Percentiles rank a stretch among this genome's conserved stretches.
Conservation (phyloP, 495 filamentous ascomycete genomes). For the Penicillium flavigenum region DNA sequence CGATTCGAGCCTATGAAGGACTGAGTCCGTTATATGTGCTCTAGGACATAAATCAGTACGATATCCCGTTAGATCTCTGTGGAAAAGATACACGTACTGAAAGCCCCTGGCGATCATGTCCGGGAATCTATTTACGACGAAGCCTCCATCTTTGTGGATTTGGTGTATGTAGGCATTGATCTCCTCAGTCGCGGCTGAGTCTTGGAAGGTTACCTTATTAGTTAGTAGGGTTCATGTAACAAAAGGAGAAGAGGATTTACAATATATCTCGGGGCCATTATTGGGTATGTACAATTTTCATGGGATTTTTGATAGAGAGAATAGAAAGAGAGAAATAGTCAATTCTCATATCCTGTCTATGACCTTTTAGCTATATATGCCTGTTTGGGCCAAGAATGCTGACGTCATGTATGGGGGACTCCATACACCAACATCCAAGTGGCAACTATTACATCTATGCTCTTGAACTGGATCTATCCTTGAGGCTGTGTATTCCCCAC, state of each 20-base stretch:
- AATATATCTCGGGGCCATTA: slow-evolving; percentile 9
- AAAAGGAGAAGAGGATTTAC: background rate
- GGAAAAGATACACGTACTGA: background rate
- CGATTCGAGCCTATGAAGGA: background rate
- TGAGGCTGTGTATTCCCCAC: background rate
- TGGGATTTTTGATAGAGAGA: no score
- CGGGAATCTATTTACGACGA: background rate
- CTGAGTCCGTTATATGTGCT: background rate
- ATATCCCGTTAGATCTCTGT: background rate
- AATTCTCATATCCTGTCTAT: no score
- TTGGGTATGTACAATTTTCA: no score
- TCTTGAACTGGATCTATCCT: background rate
- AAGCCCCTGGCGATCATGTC: slow-evolving; percentile 13
- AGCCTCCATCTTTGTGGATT: slow-evolving; percentile 2
- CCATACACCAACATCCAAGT: no score
- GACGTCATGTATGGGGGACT: background rate
- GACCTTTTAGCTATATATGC: background rate
- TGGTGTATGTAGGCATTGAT: slow-evolving; percentile 5
- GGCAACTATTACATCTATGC: background rate
- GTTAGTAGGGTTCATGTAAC: background rate
- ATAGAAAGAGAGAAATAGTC: no score
- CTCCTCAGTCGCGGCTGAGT: slow-evolving; percentile 9
- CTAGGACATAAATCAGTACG: background rate
- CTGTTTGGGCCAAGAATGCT: background rate
- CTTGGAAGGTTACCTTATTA: slow-evolving; percentile 4